Conservation (phyloP, 495 filamentous ascomycete genomes). For the Entonaema liquescens region DNA sequence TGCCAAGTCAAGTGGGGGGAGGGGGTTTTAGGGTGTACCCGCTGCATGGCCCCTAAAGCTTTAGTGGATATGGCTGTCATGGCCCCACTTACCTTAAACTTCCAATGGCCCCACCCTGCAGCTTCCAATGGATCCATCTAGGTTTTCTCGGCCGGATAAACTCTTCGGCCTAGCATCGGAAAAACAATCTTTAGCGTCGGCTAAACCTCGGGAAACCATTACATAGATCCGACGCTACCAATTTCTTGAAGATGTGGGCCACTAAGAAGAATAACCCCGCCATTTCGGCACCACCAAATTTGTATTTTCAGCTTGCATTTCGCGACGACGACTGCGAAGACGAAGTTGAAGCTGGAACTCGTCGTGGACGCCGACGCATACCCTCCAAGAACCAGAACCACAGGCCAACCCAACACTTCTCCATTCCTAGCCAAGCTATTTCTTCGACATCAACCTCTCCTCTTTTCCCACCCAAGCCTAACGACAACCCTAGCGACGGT, state of each 20-base stretch:
- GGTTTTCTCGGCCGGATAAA: too few species aligned
- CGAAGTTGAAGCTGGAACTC: background rate
- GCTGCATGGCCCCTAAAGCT: too few species aligned
- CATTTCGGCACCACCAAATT: conserved; percentile 9
- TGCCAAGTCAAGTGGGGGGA: too few species aligned
- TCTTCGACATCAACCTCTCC: background rate
- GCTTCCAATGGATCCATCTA: too few species aligned
- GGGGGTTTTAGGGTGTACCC: too few species aligned
- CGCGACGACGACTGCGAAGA: conserved; percentile 1
- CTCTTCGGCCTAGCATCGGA: background rate
- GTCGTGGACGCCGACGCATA: background rate
- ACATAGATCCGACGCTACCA: background rate
- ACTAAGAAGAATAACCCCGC: background rate
- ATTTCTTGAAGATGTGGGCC: conserved; percentile 6
- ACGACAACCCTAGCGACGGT: background rate
- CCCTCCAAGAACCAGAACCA: background rate
- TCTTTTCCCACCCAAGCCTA: background rate
- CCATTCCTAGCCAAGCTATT: background rate
- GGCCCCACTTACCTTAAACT: too few species aligned
- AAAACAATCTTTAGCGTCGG: background rate
- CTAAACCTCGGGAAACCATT: background rate
- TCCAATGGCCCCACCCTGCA: too few species aligned
- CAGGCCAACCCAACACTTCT: background rate
- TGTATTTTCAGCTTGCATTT: background rate
- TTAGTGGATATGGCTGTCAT: too few species aligned